Evolutionary conservation across 2,329 filamentous ascomycete species (phyloP).

Genomic region (Xylariaceae sp.): DNA sequence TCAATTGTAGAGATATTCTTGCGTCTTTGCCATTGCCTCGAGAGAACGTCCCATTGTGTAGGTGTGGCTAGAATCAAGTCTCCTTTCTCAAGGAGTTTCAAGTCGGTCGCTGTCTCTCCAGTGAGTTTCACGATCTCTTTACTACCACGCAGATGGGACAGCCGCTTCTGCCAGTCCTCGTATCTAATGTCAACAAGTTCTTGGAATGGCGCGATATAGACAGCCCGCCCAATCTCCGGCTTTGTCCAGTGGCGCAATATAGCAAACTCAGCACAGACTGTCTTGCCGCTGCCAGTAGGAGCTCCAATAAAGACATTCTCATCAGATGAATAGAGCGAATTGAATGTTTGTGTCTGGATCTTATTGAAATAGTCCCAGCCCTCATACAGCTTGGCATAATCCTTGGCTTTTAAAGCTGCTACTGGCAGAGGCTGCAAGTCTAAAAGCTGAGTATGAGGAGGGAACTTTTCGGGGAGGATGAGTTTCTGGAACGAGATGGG

Average conservation of each 20-base stretch:
- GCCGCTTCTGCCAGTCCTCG: slow-evolving; percentile 79
- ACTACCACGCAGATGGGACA: slow-evolving; percentile 69
- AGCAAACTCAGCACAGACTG: slow-evolving; percentile 92
- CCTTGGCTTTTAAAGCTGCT: slow-evolving; percentile 78
- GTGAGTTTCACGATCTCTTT: slow-evolving; percentile 91
- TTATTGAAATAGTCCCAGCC: slow-evolving; percentile 90
- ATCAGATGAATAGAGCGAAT: slow-evolving; percentile 83
- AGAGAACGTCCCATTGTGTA: slow-evolving; percentile 91
- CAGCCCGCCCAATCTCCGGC: slow-evolving; percentile 67
- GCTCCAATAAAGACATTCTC: slow-evolving; percentile 92
- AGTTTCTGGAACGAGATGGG: slow-evolving; percentile 94
- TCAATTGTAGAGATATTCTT: slow-evolving; percentile 92
- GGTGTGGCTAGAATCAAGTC: slow-evolving; percentile 92
- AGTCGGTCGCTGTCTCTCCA: slow-evolving; percentile 84
- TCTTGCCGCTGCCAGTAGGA: slow-evolving; percentile 95
- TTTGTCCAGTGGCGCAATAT: slow-evolving; percentile 83
- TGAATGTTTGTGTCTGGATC: slow-evolving; percentile 96
- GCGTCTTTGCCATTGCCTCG: slow-evolving; percentile 90
- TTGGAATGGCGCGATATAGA: slow-evolving; percentile 94
- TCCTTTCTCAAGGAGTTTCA: slow-evolving; percentile 81
- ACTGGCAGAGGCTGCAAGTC: slow-evolving; percentile 90
- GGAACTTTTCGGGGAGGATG: slow-evolving; percentile 91
- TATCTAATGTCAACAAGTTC: slow-evolving; percentile 80
- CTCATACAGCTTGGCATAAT: slow-evolving; percentile 77
- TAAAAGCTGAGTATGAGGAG: slow-evolving; percentile 84